These are phyloP conservation scores for Talaromyces sp. DNA, from an alignment of 2,329 filamentous ascomycete genomes.

Conservation along the genomic window DNA sequence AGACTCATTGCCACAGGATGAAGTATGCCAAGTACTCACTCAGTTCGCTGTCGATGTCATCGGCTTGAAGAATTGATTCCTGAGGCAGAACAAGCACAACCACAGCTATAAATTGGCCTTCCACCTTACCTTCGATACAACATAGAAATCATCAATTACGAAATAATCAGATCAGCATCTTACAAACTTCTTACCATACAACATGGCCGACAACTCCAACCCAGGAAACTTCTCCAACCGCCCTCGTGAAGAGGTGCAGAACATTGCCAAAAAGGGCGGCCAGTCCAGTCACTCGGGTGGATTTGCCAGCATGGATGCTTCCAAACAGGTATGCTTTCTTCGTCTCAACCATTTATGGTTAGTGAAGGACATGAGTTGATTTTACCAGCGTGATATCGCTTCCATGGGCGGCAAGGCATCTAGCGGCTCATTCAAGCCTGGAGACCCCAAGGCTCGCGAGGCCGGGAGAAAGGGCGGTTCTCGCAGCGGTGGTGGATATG, in stretches of 20 bases:
- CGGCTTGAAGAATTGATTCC: neutral
- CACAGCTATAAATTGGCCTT: neutral
- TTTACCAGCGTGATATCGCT: constrained; percentile 20
- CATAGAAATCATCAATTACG: no score
- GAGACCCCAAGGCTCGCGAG: constrained; percentile 19
- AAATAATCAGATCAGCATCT: neutral
- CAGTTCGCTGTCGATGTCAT: neutral
- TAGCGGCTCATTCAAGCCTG: constrained; percentile 22
- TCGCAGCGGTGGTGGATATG: neutral
- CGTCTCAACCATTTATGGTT: neutral
- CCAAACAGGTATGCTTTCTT: constrained; percentile 9
- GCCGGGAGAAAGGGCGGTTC: constrained; percentile 21
- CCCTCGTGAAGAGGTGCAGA: constrained; percentile 47
- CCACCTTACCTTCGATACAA: neutral
- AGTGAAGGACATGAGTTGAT: neutral
- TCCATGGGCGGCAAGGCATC: constrained; percentile 18
- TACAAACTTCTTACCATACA: neutral
- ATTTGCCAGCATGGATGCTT: constrained; percentile 31
- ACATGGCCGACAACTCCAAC: constrained; percentile 34
- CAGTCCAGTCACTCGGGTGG: constrained; percentile 39
- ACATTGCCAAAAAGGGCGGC: constrained; percentile 50
- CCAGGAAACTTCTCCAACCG: constrained; percentile 53
- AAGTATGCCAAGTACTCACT: constrained; percentile 5
- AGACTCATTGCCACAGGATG: neutral
- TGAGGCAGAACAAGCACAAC: neutral